Percentiles rank a stretch among this genome's conserved stretches.
These are phyloP conservation scores for Cryptococcus jaspeensis DNA, from an alignment of 1,284 basidiomycete species.

Conservation along the genomic window DNA sequence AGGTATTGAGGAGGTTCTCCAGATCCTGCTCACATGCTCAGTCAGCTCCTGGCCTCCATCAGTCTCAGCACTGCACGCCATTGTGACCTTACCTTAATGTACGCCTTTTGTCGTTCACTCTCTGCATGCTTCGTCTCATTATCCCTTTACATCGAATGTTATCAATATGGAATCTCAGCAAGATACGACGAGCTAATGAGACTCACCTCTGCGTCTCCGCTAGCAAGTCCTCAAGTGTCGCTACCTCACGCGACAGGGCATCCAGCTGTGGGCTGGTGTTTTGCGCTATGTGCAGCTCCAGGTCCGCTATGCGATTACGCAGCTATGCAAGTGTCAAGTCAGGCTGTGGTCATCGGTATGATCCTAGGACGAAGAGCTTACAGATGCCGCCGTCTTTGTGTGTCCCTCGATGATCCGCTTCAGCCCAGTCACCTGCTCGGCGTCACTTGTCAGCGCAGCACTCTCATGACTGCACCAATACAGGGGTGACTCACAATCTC, in stretches of 20 bases:
- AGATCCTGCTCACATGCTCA: constrained; percentile 19
- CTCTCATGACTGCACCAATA: too few relatives aligned
- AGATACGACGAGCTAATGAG: too few relatives aligned
- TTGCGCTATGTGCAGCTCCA: constrained; percentile 11
- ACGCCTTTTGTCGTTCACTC: constrained; percentile 33
- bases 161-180: too few relatives aligned
- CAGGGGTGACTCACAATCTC: too few relatives aligned
- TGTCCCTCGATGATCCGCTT: too few relatives aligned
- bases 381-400: too few relatives aligned
- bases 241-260: constrained; percentile 9
- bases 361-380: too few relatives aligned
- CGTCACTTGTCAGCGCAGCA: too few relatives aligned
- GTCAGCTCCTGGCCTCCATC: background rate
- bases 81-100: constrained; percentile 29
- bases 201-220: constrained; percentile 32
- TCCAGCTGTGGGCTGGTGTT: constrained; percentile 12
- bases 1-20: constrained; percentile 30
- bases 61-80: background rate
- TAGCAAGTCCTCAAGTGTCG: constrained; percentile 29
- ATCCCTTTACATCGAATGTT: constrained; percentile 20
- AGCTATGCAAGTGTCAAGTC: constrained; percentile 5
- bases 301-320: constrained; percentile 7
- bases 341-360: too few relatives aligned
- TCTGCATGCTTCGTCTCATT: constrained; percentile 37
- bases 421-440: too few relatives aligned